Conservation (phyloP, 2,329 filamentous ascomycete species). For the Aspergillus viridinutans region DNA sequence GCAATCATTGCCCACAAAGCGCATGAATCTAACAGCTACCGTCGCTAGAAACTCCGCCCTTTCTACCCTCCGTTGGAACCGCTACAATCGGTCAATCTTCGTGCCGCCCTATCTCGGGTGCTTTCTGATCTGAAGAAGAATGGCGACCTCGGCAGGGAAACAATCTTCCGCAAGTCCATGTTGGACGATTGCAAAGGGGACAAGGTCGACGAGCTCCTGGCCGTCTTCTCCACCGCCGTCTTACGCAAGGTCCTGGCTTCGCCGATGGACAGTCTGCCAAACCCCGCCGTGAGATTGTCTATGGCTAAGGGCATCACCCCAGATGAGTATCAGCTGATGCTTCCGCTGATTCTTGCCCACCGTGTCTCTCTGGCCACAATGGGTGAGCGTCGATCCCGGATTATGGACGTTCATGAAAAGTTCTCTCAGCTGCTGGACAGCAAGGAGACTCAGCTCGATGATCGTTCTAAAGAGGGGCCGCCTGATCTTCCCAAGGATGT, state of each 20-base stretch:
- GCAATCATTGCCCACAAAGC: background rate
- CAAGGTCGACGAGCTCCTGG: conserved; percentile 79
- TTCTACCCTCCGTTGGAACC: conserved; percentile 91
- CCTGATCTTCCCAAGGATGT: conserved; percentile 32
- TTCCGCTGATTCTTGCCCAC: conserved; percentile 69
- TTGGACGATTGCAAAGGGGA: conserved; percentile 94
- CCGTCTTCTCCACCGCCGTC: conserved; percentile 77
- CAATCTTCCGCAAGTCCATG: conserved; percentile 86
- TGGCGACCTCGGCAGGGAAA: conserved; percentile 73
- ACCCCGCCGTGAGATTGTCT: conserved; percentile 53
- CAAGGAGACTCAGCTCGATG: conserved; percentile 56
- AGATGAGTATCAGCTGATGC: conserved; percentile 43
- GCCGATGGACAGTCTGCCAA: conserved; percentile 38
- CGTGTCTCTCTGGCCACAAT: conserved; percentile 60
- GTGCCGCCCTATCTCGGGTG: conserved; percentile 73
- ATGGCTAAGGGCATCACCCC: conserved; percentile 43
- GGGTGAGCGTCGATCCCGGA: conserved; percentile 57
- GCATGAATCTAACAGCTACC: conserved; percentile 1
- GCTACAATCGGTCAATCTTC: conserved; percentile 84
- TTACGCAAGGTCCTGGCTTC: conserved; percentile 62
- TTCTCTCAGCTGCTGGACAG: conserved; percentile 62
- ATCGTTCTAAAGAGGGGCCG: conserved; percentile 24
- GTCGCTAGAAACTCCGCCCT: conserved; percentile 71
- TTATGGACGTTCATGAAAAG: conserved; percentile 55
- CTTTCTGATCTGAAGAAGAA: conserved; percentile 86